Conservation (phyloP, 2,329 filamentous ascomycete genomes). For the Hymenoscyphus salicellus region DNA sequence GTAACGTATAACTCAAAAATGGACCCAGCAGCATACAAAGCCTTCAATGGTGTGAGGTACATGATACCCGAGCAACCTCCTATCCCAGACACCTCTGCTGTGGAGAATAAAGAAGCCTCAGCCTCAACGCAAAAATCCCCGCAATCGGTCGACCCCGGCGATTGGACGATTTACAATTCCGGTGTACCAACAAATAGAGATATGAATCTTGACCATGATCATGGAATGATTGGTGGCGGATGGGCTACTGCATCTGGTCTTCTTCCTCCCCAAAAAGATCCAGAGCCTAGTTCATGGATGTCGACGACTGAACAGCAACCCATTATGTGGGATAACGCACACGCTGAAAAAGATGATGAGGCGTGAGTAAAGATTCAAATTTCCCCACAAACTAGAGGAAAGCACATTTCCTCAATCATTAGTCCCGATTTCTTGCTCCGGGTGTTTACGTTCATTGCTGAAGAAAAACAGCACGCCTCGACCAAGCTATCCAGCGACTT, state of each 20-base stretch:
- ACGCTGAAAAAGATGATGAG: neutral
- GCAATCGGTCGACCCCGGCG: neutral
- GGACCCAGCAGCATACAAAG: no score
- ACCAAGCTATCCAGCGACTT: slow-evolving; percentile 2
- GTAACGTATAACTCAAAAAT: no score
- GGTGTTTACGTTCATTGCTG: neutral
- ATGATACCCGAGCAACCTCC: no score
- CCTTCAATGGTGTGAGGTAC: no score
- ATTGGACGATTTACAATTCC: neutral
- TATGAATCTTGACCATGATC: neutral
- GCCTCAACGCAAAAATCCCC: no score
- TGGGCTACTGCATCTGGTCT: no score
- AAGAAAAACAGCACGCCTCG: neutral
- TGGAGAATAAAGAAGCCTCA: no score
- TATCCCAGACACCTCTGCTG: no score
- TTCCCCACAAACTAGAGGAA: no score
- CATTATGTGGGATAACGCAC: no score
- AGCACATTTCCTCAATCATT: no score
- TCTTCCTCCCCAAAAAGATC: neutral
- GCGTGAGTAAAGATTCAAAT: neutral
- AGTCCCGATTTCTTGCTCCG: no score
- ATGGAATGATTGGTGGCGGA: neutral
- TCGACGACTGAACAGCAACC: neutral
- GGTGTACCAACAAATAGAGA: neutral
- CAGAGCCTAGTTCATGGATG: neutral